These are phyloP conservation scores for Pseudonitzschia multistriata DNA, from an alignment of 108 stramenopile species.

Conservation along the genomic window DNA sequence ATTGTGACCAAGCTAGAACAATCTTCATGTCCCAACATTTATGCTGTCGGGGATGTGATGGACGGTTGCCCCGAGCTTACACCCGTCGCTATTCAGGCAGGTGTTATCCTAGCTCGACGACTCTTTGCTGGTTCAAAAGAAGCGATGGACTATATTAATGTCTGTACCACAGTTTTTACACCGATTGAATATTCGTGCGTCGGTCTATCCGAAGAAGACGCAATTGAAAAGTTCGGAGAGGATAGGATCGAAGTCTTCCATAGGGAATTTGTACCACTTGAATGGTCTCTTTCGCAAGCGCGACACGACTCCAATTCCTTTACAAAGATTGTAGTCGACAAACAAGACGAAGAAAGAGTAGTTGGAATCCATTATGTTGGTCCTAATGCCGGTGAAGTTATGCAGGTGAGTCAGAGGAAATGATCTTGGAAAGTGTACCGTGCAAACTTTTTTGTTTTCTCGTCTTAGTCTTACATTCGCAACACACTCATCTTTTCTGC, in stretches of 20 bases:
- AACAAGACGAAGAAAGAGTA: conserved; percentile 62
- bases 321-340: conserved; percentile 89
- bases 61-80: conserved; percentile 96
- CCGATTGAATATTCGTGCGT: conserved; percentile 95
- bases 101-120: conserved; percentile 82
- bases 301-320: conserved; percentile 68
- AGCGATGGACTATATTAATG: conserved; percentile 89
- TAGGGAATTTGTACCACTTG: conserved; percentile 90
- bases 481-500: neutral
- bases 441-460: neutral
- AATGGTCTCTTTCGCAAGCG: conserved; percentile 87
- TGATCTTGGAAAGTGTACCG: no score
- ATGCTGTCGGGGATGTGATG: conserved; percentile 98
- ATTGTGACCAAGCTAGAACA: conserved; percentile 85
- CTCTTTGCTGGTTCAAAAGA: conserved; percentile 86
- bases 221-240: conserved; percentile 73
- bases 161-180: conserved; percentile 98
- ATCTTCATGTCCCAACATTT: conserved; percentile 87
- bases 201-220: conserved; percentile 95
- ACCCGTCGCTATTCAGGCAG: conserved; percentile 97
- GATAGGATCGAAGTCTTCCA: conserved; percentile 91
- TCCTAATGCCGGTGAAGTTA: conserved; percentile 98
- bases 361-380: conserved; percentile 96
- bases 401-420: conserved; percentile 48
- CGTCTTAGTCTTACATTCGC: no score